A percentile compares a stretch with the other conserved stretches of the same genome.
These are phyloP conservation scores for Neurospora tetrasperma DNA, from an alignment of 495 filamentous ascomycete genomes.

Conservation along the genomic window DNA sequence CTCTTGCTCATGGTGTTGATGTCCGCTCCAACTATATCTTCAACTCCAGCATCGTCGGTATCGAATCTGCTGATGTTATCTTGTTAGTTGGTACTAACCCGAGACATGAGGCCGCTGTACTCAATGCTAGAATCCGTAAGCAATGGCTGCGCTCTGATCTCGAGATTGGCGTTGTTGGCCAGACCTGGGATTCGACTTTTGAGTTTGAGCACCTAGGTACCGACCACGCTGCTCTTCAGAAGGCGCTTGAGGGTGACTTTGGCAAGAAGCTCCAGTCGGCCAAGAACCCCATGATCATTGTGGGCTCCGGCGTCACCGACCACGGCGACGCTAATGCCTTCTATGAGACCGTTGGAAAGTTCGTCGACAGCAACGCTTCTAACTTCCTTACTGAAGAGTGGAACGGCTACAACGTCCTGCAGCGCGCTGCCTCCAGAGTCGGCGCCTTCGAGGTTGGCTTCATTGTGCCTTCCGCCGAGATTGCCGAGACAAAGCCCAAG, in stretches of 20 bases:
- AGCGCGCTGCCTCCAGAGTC: conserved; percentile 80
- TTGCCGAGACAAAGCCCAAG: conserved; percentile 77
- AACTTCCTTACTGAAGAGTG: conserved; percentile 86
- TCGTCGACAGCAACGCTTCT: conserved; percentile 81
- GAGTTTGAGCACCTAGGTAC: conserved; percentile 82
- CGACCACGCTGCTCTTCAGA: conserved; percentile 67
- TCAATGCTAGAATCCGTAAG: conserved; percentile 94
- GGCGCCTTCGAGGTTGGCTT: conserved; percentile 96
- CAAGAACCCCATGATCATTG: conserved; percentile 87
- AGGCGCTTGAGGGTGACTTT: conserved; percentile 73
- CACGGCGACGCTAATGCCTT: conserved; percentile 84
- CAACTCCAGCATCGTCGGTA: conserved; percentile 87
- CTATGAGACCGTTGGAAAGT: conserved; percentile 77
- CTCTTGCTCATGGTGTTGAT: conserved; percentile 86
- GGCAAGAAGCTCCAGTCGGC: conserved; percentile 85
- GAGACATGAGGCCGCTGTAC: conserved; percentile 81
- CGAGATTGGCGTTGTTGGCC: conserved; percentile 83
- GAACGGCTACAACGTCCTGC: conserved; percentile 96
- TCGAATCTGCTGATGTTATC: conserved; percentile 88
- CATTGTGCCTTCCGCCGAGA: conserved; percentile 63
- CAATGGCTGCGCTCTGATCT: conserved; percentile 95
- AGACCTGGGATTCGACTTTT: conserved; percentile 85
- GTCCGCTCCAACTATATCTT: conserved; percentile 90
- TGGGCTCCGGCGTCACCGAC: conserved; percentile 82
- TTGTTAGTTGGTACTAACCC: conserved; percentile 92